Percentiles rank a stretch among this genome's conserved stretches.
Conservation (phyloP, 2,329 filamentous ascomycete genomes). For the Trichoderma asperellum region DNA sequence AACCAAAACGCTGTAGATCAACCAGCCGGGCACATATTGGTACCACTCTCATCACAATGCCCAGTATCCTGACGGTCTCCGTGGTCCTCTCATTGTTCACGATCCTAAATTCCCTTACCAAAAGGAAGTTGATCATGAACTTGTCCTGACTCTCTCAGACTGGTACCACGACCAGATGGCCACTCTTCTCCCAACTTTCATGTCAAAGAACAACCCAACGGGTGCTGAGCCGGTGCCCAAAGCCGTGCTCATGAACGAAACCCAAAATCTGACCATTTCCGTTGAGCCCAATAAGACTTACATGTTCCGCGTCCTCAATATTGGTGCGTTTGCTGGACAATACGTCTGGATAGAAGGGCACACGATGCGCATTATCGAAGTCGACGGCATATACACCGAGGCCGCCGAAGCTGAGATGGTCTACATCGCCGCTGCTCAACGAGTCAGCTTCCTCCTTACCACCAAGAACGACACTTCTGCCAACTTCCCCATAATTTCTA, state of each 20-base stretch:
- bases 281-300: constrained; percentile 73
- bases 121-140: constrained; percentile 63
- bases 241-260: constrained; percentile 72
- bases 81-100: constrained; percentile 66
- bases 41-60: constrained; percentile 72
- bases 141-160: constrained; percentile 68
- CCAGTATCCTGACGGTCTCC: constrained; percentile 72
- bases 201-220: constrained; percentile 58
- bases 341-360: constrained; percentile 70
- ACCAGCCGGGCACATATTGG: constrained; percentile 77
- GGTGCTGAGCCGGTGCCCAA: constrained; percentile 70
- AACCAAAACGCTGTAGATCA: constrained; percentile 45
- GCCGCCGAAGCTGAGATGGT: constrained; percentile 63
- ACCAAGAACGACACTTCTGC: constrained; percentile 62
- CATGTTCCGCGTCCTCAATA: constrained; percentile 71
- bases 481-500: constrained; percentile 70
- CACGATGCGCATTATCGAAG: constrained; percentile 70
- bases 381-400: constrained; percentile 72
- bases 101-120: constrained; percentile 64
- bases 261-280: constrained; percentile 59
- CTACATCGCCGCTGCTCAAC: constrained; percentile 70
- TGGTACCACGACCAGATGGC: constrained; percentile 68
- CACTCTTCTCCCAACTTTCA: constrained; percentile 52
- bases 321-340: constrained; percentile 71
- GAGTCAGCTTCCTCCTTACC: constrained; percentile 65